phyloP scores from a whole-genome alignment of 352 stramenopile species.

The Phytophthora sp. region DNA sequence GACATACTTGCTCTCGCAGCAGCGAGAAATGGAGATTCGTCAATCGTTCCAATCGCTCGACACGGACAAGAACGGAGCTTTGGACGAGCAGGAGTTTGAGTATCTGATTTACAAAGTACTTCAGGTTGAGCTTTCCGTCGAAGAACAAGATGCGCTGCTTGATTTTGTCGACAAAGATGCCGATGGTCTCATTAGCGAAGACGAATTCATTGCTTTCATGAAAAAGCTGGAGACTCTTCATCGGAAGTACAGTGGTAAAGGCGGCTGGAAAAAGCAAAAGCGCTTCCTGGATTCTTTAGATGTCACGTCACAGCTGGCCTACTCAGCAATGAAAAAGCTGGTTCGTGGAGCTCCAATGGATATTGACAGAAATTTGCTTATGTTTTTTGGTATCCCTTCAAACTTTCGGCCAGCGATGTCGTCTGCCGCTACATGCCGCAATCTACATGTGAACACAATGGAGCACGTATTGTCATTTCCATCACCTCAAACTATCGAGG shows the following conservation, averaged over 20 bases:
- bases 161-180: constrained; percentile 73
- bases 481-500: constrained; percentile 67
- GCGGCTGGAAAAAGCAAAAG: constrained; percentile 35
- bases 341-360: constrained; percentile 69
- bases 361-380: constrained; percentile 68
- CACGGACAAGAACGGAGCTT: constrained; percentile 62
- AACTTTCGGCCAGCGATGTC: constrained; percentile 81
- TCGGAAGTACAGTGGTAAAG: constrained; percentile 33
- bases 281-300: constrained; percentile 52
- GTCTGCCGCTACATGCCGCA: constrained; percentile 49
- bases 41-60: constrained; percentile 76
- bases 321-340: constrained; percentile 82
- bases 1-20: constrained; percentile 58
- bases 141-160: constrained; percentile 73
- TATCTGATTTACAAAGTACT: constrained; percentile 79
- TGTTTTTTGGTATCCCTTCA: constrained; percentile 80
- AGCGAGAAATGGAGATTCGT: constrained; percentile 77
- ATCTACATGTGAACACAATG: constrained; percentile 65
- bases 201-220: constrained; percentile 81
- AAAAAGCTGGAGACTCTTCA: constrained; percentile 67
- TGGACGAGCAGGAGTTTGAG: constrained; percentile 81
- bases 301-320: constrained; percentile 47
- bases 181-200: constrained; percentile 67
- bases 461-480: constrained; percentile 75
- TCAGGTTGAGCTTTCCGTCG: constrained; percentile 72